Conservation (phyloP, 305 asterid species). For the Ajuga reptans region DNA sequence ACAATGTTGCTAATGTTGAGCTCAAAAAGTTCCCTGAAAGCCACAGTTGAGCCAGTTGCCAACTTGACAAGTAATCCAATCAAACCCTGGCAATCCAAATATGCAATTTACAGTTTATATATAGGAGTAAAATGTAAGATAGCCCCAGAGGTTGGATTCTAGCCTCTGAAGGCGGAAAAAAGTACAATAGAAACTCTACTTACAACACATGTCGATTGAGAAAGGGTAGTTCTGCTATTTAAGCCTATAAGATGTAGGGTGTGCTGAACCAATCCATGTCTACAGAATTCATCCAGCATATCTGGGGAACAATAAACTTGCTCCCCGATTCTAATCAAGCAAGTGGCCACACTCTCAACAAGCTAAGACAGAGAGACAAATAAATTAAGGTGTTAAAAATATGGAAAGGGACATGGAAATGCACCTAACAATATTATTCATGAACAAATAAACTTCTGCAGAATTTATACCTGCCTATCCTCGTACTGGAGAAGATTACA, state of each 20-base stretch:
- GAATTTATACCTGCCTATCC: constrained; percentile 67
- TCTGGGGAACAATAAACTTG: constrained; percentile 49
- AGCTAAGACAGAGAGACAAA: constrained; percentile 39
- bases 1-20: constrained; percentile 58
- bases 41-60: constrained; percentile 69
- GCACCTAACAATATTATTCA: constrained; percentile 7
- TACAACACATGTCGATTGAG: constrained; percentile 59
- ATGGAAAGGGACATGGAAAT: constrained; percentile 3
- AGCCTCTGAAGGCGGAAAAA: neutral
- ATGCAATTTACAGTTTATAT: constrained; percentile 18
- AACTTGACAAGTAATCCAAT: constrained; percentile 74
- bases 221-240: constrained; percentile 62
- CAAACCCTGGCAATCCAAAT: constrained; percentile 58
- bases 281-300: constrained; percentile 77
- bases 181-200: constrained; percentile 27
- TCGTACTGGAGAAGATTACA: constrained; percentile 89
- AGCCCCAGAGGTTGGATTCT: neutral
- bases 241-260: constrained; percentile 62
- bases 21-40: constrained; percentile 76
- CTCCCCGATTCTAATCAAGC: constrained; percentile 79
- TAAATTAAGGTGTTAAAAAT: constrained; percentile 12
- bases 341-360: constrained; percentile 81
- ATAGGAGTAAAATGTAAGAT: constrained; percentile 5
- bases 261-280: constrained; percentile 72
- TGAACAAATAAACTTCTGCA: constrained; percentile 18